Evolutionary conservation across 73 alveolate species (phyloP), one percentile per base, ranked within the genome.

Genomic region (Paramecium pentaurelia): DNA sequence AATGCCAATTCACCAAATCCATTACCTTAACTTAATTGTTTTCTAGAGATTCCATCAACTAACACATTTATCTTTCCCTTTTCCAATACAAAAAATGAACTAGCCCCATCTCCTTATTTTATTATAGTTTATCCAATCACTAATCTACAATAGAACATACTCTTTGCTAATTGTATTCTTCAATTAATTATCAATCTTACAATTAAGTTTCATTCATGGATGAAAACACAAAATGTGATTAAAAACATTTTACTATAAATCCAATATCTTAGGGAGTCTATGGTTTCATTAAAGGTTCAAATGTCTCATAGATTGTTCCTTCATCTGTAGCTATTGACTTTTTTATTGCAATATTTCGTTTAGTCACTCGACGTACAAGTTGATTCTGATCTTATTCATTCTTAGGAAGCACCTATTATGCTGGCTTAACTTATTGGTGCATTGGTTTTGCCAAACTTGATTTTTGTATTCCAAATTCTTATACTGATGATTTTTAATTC

Each of bases 1-100:
- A 93, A 49, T 45, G 96, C 96, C 47, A 93, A 93, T 60, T 93
- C 96, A 14, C 96, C 96, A 38, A 93, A 93, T 18, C 95, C 91
- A 45, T 88, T 71, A 1, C 96, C 96, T 37, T 64, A 71, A 6
- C 44, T 71, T 4, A 93, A 20, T 45, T 54, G 30, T 54, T 75
- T 93, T 36, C 88, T 86, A 12, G 71, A 83, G 28, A 84, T 45
- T 49, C 92, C 92, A 42, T 93, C 92, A 40, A 93, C 86, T 20
- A 73, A 60, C 40, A 93, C 93, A 58, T 87, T 70, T 3, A 85
- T 86, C 88, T 60, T 93, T 47, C 96, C 96, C 28, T 87, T 34
- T 58, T 93, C 94, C 51, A 93, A 71, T 11, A 89, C 68, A 40
- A 88, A 89, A 59, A 89, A 89, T 8, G 94, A 71, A 25, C 89